Evolutionary conservation across 1,139 yeast species (phyloP), one percentile per base, ranked within the genome.

Genomic region (Geotrichum siamense): DNA sequence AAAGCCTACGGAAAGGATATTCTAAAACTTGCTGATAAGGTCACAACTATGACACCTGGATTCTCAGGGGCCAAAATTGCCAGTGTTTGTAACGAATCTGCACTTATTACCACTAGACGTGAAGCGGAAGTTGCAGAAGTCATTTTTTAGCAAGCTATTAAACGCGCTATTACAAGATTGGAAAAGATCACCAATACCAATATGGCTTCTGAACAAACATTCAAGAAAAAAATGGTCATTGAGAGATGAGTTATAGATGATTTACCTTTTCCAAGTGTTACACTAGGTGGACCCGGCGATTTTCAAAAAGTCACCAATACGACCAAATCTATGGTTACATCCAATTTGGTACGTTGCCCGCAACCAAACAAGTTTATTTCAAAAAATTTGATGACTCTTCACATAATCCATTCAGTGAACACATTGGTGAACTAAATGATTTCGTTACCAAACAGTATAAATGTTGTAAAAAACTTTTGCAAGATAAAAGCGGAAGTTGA

Each of bases 31-130:
- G 75, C 89, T 26, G 96, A 96, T 26, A 78, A 89, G 62, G 71
- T 91, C 50, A 94, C 97, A 5, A 95, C 97, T 0, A 72, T 91
- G 62, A 91, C 98, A 0, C 97, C 98, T 0, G 98, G 98, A 1
- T 91, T 91, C 59, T 80, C 96, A 10, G 98, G 98, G 60, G 98
- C 98, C 17, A 98, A 91, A 62, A 89, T 91, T 61, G 96, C 98
- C 41, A 91, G 91, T 66, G 91, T 87, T 48, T 85, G 94, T 68
- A 91, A 91, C 61, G 98, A 91, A 68, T 95, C 96, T 13, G 98
- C 98, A 0, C 73, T 91, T 57, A 85, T 87, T 60, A 98, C 96
- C 27, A 98, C 98, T 1, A 78, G 98, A 61, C 75, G 70, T 50
- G 77, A 79, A 54, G 83, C 84, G 19, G 69, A 72, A n/a, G 64